These are phyloP conservation scores for Sisymbrium irio DNA, from an alignment of 345 rosid genomes.

Conservation along the genomic window DNA sequence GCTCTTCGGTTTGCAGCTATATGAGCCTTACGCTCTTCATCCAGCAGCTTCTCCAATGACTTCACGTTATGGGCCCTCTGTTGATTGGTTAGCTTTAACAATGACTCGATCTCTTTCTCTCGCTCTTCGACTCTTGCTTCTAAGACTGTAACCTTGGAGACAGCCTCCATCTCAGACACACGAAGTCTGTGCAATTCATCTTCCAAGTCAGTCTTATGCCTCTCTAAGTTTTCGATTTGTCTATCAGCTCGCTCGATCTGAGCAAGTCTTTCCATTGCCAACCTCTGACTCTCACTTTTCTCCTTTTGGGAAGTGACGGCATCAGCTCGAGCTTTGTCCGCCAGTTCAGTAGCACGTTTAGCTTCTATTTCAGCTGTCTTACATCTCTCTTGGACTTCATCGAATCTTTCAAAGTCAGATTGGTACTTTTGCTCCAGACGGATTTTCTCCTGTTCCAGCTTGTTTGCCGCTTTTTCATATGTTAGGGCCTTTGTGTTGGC, in stretches of 20 bases:
- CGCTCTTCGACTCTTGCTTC: slow-evolving; percentile 93
- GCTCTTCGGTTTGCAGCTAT: slow-evolving; percentile 68
- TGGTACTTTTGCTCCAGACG: slow-evolving; percentile 76
- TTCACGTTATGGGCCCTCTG: slow-evolving; percentile 80
- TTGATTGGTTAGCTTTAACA: slow-evolving; percentile 68
- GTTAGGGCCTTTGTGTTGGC: slow-evolving; percentile 68
- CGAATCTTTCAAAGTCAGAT: slow-evolving; percentile 81
- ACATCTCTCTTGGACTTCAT: slow-evolving; percentile 79
- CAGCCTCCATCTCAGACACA: slow-evolving; percentile 66
- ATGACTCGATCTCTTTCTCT: slow-evolving; percentile 87
- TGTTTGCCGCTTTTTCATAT: slow-evolving; percentile 75
- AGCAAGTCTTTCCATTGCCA: slow-evolving; percentile 89
- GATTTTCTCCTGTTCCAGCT: slow-evolving; percentile 82
- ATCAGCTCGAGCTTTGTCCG: slow-evolving; percentile 83
- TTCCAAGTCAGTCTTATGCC: slow-evolving; percentile 62
- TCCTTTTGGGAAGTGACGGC: slow-evolving; percentile 80
- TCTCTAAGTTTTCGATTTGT: slow-evolving; percentile 71
- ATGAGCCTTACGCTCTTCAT: slow-evolving; percentile 80
- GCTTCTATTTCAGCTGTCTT: slow-evolving; percentile 80
- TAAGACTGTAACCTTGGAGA: slow-evolving; percentile 56
- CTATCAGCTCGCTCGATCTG: slow-evolving; percentile 81
- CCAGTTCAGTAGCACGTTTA: slow-evolving; percentile 81
- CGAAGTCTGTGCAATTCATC: slow-evolving; percentile 62
- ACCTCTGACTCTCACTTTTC: slow-evolving; percentile 67
- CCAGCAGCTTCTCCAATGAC: slow-evolving; percentile 75